Percentiles rank a stretch among this genome's conserved stretches.
Evolutionary conservation across 768 basidiomycete genomes (phyloP).

Genomic region (Strobilomyces echinocephalus): DNA sequence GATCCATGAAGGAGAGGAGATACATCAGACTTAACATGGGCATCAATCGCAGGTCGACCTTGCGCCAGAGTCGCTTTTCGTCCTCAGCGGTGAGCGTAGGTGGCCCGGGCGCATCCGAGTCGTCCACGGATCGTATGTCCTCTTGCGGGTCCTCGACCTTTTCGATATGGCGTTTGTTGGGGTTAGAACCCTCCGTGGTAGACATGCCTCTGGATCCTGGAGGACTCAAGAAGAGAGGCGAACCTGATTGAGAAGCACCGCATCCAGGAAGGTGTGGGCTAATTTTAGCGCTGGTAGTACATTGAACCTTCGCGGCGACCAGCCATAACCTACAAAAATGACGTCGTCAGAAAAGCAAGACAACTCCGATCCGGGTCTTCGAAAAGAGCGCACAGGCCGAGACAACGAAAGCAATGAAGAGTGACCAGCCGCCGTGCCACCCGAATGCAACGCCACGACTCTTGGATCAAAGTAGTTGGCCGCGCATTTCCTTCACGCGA

Average conservation of each 20-base stretch:
- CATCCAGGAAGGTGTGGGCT: too few species aligned
- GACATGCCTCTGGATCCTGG: too few species aligned
- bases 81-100: conserved; percentile 29
- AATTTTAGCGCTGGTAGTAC: conserved; percentile 44
- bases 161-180: not conserved
- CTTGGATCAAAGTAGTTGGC: too few species aligned
- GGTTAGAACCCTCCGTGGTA: too few species aligned
- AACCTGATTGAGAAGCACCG: too few species aligned
- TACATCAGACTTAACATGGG: conserved; percentile 59
- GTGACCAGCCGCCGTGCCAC: too few species aligned
- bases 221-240: too few species aligned
- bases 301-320: conserved; percentile 95
- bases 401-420: conserved; percentile 75
- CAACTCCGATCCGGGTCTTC: conserved; percentile 98
- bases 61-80: conserved; percentile 52
- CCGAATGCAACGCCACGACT: too few species aligned
- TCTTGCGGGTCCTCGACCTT: not conserved
- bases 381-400: conserved; percentile 95
- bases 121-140: not conserved
- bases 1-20: conserved; percentile 59
- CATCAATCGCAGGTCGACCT: conserved; percentile 54
- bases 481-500: too few species aligned
- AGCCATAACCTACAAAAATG: conserved; percentile 57
- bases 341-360: conserved; percentile 2
- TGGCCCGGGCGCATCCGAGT: not conserved